Conservation (phyloP, 192 early-diverging fungal genomes). For the Coemansia sp. region DNA sequence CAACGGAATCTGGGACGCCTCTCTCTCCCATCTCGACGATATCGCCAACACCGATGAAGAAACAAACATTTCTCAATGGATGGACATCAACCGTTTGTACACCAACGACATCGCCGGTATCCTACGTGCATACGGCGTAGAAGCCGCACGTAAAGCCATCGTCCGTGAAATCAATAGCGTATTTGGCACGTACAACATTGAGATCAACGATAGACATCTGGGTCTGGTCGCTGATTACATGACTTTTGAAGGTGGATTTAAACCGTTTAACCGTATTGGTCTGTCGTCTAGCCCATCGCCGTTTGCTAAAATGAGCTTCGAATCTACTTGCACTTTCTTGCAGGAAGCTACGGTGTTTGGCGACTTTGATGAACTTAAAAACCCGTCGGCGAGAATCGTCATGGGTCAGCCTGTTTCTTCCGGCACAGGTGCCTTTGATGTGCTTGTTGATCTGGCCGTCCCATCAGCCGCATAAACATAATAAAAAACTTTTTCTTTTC, state of each 20-base stretch:
- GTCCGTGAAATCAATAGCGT: conserved; percentile 90
- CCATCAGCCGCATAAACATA: conserved; percentile 16
- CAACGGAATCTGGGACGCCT: conserved; percentile 82
- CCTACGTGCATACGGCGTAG: conserved; percentile 93
- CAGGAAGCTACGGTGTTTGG: conserved; percentile 87
- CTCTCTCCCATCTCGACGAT: conserved; percentile 47
- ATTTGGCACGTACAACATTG: conserved; percentile 93
- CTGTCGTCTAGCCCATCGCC: conserved; percentile 90
- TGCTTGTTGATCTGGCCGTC: conserved; percentile 56
- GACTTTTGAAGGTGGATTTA: conserved; percentile 99
- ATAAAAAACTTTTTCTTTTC: conserved; percentile 8
- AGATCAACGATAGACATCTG: conserved; percentile 93
- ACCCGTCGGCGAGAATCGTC: conserved; percentile 92
- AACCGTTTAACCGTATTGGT: conserved; percentile 96
- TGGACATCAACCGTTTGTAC: conserved; percentile 86
- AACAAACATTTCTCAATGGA: conserved; percentile 57
- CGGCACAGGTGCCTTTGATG: conserved; percentile 94
- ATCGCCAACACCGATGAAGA: conserved; percentile 23
- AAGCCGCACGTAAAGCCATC: conserved; percentile 91
- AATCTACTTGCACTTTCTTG: conserved; percentile 94
- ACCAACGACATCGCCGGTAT: conserved; percentile 98
- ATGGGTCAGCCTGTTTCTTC: conserved; percentile 89
- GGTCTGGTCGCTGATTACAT: conserved; percentile 98
- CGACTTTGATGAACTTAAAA: conserved; percentile 85
- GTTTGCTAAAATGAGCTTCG: conserved; percentile 98